Evolutionary conservation across 805 yeast species (phyloP).

Genomic region (Spathaspora sp.): DNA sequence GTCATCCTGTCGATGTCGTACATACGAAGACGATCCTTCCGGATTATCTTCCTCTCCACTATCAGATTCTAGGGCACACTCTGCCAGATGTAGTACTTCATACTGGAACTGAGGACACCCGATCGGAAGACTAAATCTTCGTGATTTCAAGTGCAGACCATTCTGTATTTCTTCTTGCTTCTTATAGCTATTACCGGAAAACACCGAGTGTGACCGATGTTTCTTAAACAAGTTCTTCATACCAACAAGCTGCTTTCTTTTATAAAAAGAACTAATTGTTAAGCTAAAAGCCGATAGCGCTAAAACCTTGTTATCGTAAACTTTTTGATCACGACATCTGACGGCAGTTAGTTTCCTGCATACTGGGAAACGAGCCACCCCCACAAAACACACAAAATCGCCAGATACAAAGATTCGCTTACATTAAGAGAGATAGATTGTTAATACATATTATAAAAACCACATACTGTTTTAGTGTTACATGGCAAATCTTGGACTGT

Average conservation of each 20-base stretch:
- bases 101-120: background rate
- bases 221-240: slow-evolving; percentile 1
- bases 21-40: background rate
- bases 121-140: slow-evolving; percentile 4
- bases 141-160: background rate
- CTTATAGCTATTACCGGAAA: background rate
- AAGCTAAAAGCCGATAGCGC: no score
- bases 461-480: background rate
- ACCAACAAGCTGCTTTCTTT: background rate
- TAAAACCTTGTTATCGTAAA: no score
- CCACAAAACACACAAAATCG: no score
- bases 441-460: no score
- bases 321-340: no score
- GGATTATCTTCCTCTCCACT: background rate
- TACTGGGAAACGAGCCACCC: no score
- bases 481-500: background rate
- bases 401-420: no score
- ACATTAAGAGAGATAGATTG: no score
- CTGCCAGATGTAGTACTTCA: slow-evolving; percentile 2
- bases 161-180: background rate
- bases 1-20: background rate
- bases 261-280: background rate
- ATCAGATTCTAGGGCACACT: background rate
- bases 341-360: no score
- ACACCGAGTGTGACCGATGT: slow-evolving; percentile 3